Evolutionary conservation across 441 rosid species (phyloP).

Genomic region (Adansonia madagascariensis): DNA sequence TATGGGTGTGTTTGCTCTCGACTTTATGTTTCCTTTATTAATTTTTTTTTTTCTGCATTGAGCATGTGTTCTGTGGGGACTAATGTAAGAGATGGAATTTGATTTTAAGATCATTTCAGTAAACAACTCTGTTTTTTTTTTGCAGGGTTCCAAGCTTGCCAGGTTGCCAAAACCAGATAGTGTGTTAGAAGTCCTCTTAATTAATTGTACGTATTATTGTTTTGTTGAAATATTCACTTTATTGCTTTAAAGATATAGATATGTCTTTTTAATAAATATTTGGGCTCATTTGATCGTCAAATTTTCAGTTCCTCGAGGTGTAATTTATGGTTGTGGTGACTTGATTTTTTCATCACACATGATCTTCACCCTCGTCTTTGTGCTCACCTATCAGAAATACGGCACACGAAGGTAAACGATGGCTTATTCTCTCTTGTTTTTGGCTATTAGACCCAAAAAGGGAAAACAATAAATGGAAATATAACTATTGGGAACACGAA

Average conservation of each 20-base stretch:
- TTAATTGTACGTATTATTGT: slow-evolving; percentile 69
- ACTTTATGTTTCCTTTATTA: neutral
- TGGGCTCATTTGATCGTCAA: slow-evolving; percentile 34
- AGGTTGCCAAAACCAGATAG: slow-evolving; percentile 83
- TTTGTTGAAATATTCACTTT: slow-evolving; percentile 14
- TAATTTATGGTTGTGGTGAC: slow-evolving; percentile 93
- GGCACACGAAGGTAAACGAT: slow-evolving; percentile 75
- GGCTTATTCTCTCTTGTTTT: slow-evolving; percentile 1
- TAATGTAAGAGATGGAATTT: neutral
- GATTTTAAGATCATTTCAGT: slow-evolving; percentile 23
- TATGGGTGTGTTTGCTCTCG: neutral
- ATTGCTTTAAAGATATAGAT: neutral
- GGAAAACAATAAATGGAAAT: neutral
- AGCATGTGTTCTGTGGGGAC: neutral
- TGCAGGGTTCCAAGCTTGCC: slow-evolving; percentile 89
- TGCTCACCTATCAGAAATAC: slow-evolving; percentile 87
- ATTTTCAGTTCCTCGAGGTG: slow-evolving; percentile 89
- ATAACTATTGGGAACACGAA: neutral
- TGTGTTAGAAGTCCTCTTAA: slow-evolving; percentile 65
- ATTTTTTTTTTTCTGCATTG: neutral
- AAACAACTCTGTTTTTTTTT: slow-evolving; percentile 31
- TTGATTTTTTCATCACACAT: slow-evolving; percentile 97
- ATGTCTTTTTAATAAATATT: slow-evolving; percentile 19
- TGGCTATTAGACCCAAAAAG: neutral
- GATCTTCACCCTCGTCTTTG: slow-evolving; percentile 94